These are phyloP conservation scores for Fusarium albosuccineum DNA, from an alignment of 2,329 filamentous ascomycete species.

Conservation along the genomic window DNA sequence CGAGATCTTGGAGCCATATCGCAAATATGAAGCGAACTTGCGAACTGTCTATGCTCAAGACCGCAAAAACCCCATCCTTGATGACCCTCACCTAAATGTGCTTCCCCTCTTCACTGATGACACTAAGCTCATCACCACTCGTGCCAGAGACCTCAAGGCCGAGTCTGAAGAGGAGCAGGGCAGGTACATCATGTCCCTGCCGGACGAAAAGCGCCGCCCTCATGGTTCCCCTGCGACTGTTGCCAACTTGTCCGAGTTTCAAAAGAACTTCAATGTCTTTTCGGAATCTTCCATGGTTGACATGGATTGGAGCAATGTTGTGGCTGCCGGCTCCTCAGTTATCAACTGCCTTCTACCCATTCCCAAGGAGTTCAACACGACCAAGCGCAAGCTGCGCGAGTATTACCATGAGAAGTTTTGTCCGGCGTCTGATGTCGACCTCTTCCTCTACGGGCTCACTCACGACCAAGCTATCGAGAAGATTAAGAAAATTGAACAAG, in stretches of 20 bases:
- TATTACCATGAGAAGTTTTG: conserved; percentile 88
- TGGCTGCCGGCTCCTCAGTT: conserved; percentile 84
- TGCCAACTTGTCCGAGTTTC: conserved; percentile 75
- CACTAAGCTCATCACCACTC: conserved; percentile 69
- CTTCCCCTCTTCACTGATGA: conserved; percentile 73
- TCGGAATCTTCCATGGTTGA: conserved; percentile 82
- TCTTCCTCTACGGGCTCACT: conserved; percentile 85
- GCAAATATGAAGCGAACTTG: conserved; percentile 74
- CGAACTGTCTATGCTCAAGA: conserved; percentile 78
- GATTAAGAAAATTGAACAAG: conserved; percentile 83
- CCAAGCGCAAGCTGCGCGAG: conserved; percentile 73
- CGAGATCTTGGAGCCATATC: conserved; percentile 74
- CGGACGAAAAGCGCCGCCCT: conserved; percentile 70
- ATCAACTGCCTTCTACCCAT: conserved; percentile 83
- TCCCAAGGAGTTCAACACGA: conserved; percentile 69
- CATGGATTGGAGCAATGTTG: conserved; percentile 84
- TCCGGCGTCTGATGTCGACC: conserved; percentile 87
- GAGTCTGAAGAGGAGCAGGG: conserved; percentile 73
- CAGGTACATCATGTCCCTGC: conserved; percentile 78
- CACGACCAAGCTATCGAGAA: conserved; percentile 85
- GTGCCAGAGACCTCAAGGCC: conserved; percentile 68
- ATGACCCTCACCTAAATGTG: conserved; percentile 71
- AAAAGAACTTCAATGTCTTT: conserved; percentile 84
- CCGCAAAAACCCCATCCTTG: conserved; percentile 67
- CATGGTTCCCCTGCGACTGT: conserved; percentile 78